Evolutionary conservation across 2,329 filamentous ascomycete genomes (phyloP), one percentile per base, ranked within the genome.

Genomic region (Pseudocercospora eumusae): DNA sequence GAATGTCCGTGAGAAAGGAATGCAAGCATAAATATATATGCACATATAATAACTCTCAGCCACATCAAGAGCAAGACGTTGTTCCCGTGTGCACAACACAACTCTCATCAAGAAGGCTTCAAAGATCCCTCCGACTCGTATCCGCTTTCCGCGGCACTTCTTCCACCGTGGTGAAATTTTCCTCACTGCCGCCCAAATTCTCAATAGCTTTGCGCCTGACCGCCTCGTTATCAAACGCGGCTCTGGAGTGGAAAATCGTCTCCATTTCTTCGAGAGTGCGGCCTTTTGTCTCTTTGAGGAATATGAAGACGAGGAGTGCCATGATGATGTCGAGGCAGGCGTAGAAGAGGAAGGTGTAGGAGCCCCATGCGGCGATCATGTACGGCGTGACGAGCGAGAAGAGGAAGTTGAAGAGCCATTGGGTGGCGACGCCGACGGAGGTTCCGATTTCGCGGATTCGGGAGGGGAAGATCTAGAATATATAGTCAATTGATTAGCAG

Each of bases 321-420:
- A 81, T 81, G 36, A 78, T 69, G 11, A 78, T 62, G 62, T 81
- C 79, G 18, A 81, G 78, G 9, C 78, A 63, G 18, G 78, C 80
- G 75, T 80, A 83, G 62, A 83, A 73, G 3, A 82, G 66, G 62
- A 73, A 73, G 4, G 65, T 64, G 65, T 81, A 82, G 0, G 78
- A 79, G 11, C 75, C 76, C 79, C 78, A 83, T 0, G 78, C 76
- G 59, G 84, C 67, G 58, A 84, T 80, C 76, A 82, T 82, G 66
- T 81, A 80, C 0, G 82, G 82, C 1, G 82, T 83, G 15, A 76
- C 74, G 27, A 82, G 76, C 0, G 77, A 70, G 64, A 83, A 81
- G 27, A 79, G 74, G 71, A 83, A 84, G 71, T 83, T 83, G 71
- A 79, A 82, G 1, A 80, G 62, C 81, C 81, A 84, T 66, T 84